phyloP scores from a whole-genome alignment of 495 filamentous ascomycete species.

The Bacidia gigantensis region DNA sequence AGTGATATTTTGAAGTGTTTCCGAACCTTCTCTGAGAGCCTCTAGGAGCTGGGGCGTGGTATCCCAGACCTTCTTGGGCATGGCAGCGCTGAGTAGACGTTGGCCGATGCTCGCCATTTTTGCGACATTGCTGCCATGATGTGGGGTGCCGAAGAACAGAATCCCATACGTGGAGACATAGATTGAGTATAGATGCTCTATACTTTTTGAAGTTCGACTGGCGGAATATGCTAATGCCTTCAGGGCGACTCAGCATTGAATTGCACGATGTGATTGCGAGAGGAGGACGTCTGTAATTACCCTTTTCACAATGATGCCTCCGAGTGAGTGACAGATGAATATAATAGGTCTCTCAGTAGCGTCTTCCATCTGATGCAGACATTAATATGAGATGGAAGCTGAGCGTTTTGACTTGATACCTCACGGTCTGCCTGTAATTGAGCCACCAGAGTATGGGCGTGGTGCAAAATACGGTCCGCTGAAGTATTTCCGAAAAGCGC shows the following conservation, averaged over 20 bases:
- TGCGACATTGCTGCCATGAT: slow-evolving; percentile 20
- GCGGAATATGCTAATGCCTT: slow-evolving; percentile 14
- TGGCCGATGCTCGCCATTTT: slow-evolving; percentile 16
- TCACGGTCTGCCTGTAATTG: slow-evolving; percentile 16
- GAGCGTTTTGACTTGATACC: neutral
- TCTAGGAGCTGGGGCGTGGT: slow-evolving; percentile 19
- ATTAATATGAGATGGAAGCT: neutral
- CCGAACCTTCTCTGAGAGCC: slow-evolving; percentile 25
- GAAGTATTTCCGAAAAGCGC: slow-evolving; percentile 15
- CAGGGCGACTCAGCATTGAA: slow-evolving; percentile 4
- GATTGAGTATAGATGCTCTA: slow-evolving; percentile 23
- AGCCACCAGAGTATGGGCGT: slow-evolving; percentile 23
- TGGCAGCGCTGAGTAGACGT: slow-evolving; percentile 12
- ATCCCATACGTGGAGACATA: slow-evolving; percentile 26
- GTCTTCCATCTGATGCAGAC: slow-evolving; percentile 15
- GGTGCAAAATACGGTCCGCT: slow-evolving; percentile 20
- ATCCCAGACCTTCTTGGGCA: slow-evolving; percentile 15
- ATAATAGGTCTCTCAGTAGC: slow-evolving; percentile 12
- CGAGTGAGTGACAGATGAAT: slow-evolving; percentile 17
- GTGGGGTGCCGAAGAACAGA: slow-evolving; percentile 31
- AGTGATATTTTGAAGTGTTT: slow-evolving; percentile 29
- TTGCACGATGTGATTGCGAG: too few species aligned
- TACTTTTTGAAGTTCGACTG: slow-evolving; percentile 7
- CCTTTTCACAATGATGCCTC: slow-evolving; percentile 18
- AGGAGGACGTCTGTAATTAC: slow-evolving; percentile 8